Evolutionary conservation across 2,329 filamentous ascomycete species (phyloP).

Genomic region (Fusarium pseudonygamai): DNA sequence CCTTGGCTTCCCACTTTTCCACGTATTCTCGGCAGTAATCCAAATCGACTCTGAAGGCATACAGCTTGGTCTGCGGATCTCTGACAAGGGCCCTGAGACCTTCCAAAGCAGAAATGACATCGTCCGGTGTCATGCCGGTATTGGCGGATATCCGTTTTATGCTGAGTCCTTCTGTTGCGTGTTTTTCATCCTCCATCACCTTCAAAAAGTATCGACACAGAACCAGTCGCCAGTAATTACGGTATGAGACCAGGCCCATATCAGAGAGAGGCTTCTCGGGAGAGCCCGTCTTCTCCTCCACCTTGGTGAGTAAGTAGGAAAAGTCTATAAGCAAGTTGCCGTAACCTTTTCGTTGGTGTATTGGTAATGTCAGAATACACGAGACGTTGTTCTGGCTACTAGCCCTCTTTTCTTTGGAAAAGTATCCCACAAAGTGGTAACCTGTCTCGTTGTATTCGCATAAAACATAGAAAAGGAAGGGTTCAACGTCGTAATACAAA

Average conservation of each 20-base stretch:
- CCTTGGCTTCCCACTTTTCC: slow-evolving; percentile 86
- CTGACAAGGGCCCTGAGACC: slow-evolving; percentile 88
- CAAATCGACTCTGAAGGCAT: slow-evolving; percentile 88
- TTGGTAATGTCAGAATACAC: slow-evolving; percentile 94
- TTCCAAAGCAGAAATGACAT: slow-evolving; percentile 93
- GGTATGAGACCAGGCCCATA: slow-evolving; percentile 96
- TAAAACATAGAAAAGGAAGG: slow-evolving; percentile 96
- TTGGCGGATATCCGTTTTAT: slow-evolving; percentile 80
- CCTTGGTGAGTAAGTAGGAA: slow-evolving; percentile 92
- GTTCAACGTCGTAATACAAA: slow-evolving; percentile 96
- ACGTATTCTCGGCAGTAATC: slow-evolving; percentile 89
- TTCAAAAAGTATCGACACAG: slow-evolving; percentile 85
- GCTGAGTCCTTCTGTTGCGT: slow-evolving; percentile 61
- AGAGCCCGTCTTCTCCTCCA: slow-evolving; percentile 92
- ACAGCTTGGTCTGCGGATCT: slow-evolving; percentile 87
- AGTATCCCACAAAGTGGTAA: slow-evolving; percentile 98
- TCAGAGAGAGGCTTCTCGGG: slow-evolving; percentile 98
- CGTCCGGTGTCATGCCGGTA: slow-evolving; percentile 95
- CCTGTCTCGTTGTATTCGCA: slow-evolving; percentile 92
- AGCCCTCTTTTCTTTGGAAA: slow-evolving; percentile 96
- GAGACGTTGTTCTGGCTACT: slow-evolving; percentile 97
- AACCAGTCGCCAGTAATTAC: slow-evolving; percentile 94
- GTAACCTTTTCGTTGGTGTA: slow-evolving; percentile 96
- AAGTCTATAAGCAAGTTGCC: slow-evolving; percentile 98
- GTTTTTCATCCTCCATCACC: slow-evolving; percentile 42